These are phyloP conservation scores for Septoria linicola DNA, from an alignment of 2,329 filamentous ascomycete genomes.

Conservation along the genomic window DNA sequence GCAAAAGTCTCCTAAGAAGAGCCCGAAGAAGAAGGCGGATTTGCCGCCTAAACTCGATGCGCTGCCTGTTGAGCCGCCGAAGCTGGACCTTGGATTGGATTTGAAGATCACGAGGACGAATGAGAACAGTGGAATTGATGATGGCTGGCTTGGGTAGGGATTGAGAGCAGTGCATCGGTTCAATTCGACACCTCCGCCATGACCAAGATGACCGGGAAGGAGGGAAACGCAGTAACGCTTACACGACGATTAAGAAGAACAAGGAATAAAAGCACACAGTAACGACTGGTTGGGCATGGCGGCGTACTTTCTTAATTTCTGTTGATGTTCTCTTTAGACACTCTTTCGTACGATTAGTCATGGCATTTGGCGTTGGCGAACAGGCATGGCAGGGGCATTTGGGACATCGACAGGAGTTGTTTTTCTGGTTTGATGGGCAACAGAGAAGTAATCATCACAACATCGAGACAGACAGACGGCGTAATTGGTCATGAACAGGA, in stretches of 20 bases:
- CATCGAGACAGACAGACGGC: too few species aligned
- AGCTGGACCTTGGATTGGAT: constrained; percentile 30
- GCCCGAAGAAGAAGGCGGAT: constrained; percentile 35
- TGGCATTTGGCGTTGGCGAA: too few species aligned
- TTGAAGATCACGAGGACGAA: constrained; percentile 20
- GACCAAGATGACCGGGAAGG: neutral
- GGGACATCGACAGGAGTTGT: too few species aligned
- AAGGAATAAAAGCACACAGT: constrained; percentile 5
- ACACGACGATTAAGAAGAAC: neutral
- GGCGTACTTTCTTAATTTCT: too few species aligned
- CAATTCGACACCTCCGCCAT: neutral
- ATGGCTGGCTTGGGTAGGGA: constrained; percentile 35
- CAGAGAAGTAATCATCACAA: too few species aligned
- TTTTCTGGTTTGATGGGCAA: too few species aligned
- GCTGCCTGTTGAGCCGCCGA: constrained; percentile 24
- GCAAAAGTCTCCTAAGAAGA: constrained; percentile 44
- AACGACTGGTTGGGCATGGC: neutral
- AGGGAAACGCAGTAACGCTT: neutral
- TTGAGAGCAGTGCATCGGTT: constrained; percentile 5
- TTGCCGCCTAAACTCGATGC: constrained; percentile 28
- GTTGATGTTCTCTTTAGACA: too few species aligned
- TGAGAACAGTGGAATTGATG: constrained; percentile 25
- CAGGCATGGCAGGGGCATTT: too few species aligned
- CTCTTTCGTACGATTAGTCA: too few species aligned
- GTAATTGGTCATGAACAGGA: too few species aligned